Evolutionary conservation across 1,139 yeast species (phyloP).

Genomic region (Taiozyma sp.): DNA sequence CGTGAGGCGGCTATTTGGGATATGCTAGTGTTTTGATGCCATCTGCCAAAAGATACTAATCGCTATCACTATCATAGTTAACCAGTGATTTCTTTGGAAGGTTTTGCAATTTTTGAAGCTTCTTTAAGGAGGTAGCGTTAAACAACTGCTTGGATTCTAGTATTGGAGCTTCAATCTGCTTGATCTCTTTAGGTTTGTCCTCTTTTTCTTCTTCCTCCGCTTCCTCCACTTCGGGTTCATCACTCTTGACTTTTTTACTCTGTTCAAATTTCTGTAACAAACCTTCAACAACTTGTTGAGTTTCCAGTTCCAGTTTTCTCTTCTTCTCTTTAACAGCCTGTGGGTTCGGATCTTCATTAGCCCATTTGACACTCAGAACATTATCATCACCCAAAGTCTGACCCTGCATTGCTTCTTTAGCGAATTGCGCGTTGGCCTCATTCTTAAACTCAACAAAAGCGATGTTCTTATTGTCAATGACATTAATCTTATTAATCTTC

Average conservation of each 20-base stretch:
- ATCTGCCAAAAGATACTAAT: slow-evolving; percentile 1
- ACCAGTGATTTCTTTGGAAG: not conserved
- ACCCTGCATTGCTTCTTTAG: slow-evolving; percentile 87
- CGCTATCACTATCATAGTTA: slow-evolving; percentile 8
- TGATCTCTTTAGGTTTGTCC: slow-evolving; percentile 5
- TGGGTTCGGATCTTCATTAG: slow-evolving; percentile 84
- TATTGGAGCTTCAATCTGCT: slow-evolving; percentile 6
- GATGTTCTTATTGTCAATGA: slow-evolving; percentile 58
- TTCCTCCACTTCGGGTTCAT: slow-evolving; percentile 11
- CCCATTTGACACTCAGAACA: slow-evolving; percentile 77
- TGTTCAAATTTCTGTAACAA: slow-evolving; percentile 14
- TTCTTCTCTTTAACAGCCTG: slow-evolving; percentile 52
- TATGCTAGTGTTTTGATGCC: not conserved
- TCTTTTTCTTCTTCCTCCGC: slow-evolving; percentile 5
- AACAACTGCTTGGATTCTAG: not conserved
- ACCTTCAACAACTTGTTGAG: slow-evolving; percentile 15
- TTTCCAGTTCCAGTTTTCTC: slow-evolving; percentile 24
- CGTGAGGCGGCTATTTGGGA: not conserved
- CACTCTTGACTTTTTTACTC: slow-evolving; percentile 6
- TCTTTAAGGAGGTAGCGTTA: slow-evolving; percentile 2
- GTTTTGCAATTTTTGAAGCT: not conserved
- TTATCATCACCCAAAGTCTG: slow-evolving; percentile 59
- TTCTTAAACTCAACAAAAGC: slow-evolving; percentile 72
- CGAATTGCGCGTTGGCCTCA: slow-evolving; percentile 84
- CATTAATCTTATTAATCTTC: slow-evolving; percentile 62